Base-by-base conservation (phyloP, 2,329 filamentous ascomycete species). In the Arthrobotrys iridis region DNA sequence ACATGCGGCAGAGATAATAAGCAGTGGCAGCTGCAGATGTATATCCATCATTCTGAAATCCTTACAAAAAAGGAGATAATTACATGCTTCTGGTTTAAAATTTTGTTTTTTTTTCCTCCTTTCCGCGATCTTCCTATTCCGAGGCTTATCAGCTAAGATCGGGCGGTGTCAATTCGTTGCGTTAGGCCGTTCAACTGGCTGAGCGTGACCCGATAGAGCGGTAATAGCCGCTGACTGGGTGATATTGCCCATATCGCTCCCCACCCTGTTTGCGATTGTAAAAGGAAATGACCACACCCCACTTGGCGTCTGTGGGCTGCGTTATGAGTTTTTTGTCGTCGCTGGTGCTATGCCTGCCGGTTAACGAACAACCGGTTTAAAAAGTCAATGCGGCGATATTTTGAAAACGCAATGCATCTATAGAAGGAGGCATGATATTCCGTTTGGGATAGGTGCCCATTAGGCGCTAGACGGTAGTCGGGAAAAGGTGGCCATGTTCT, bases 181-280 rank as follows among this genome's bases (percentile, higher is more conserved):
- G 15, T 30, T 46, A 30, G 30, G 11, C 43, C 46, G 24, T 52
- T 55, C 30, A 24, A 55, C 7, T 37, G 18, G 18, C 24, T 41
- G 15, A 55, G 35, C 26, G 18, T 15, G 55, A 35, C 35, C 65
- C 45, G 57, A 55, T 15, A 55, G 15, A 45, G 65, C 65, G 65
- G 65, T 70, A 70, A 70, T 70, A 70, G 65, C 43, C 65, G 65
- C 65, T 70, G 3, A 37, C 43, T 62, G 43, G 22, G 22, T 60
- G 52, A 50, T 43, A 60, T 59, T 50, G 30, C n/a, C 5, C 45
- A 20, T 30, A 52, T 30, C 11, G n/a, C 18, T 64, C 35, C 60
- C 18, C 20, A 22, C 59, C 28, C 15, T 5, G 13, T 18, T 15
- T 55, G 50, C 8, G 37, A 37, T 35, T 55, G 18, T 11, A 33